Base-by-base conservation (phyloP, 352 stramenopile genomes). In the Phytopythium kandeliae region DNA sequence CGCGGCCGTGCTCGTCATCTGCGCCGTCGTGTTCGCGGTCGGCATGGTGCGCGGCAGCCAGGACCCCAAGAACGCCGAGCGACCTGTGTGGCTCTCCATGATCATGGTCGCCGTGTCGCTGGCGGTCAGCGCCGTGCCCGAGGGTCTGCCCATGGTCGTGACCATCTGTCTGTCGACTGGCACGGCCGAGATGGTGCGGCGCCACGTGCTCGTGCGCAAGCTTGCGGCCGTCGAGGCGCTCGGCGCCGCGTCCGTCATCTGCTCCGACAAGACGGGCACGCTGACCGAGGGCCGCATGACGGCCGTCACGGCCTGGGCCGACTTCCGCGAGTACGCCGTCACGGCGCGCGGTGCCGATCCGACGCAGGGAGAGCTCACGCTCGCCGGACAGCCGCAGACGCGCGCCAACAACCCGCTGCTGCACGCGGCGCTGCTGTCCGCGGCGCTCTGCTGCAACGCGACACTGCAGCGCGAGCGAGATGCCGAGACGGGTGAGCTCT, bases 241-340 rank as follows among this genome's bases (percentile, higher is more conserved):
- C 48, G 89, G 84, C 16, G 87, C 93, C 5, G 94, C 91, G 4
- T 96, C 89, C 7, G 89, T 98, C 0, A 94, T 96, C 46, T 98
- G 78, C 45, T 89, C 79, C 0, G 95, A 98, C 67, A 98, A 98
- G 74, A 98, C 95, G 0, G 95, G 95, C 11, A 98, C 95, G 12
- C 63, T 98, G 13, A 98, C 95, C 0, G 79, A 90, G 37, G 82
- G 82, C 40, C 86, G 89, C 45, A 93, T 93, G 82, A 89, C 78
- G 2, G 82, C 78, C 0, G 66, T 90, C 33, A 88, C 87, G 58
- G 64, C 89, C 42, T 93, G 75, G 73, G 68, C 74, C 13, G 78
- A 87, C 57, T 89, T 85, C 51, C 62, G 69, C 34, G 67, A 81
- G 57, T 89, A 86, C 54, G 57, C 58, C 0, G 87, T 88, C 55